Evolutionary conservation across 2,329 filamentous ascomycete genomes (phyloP), one percentile per base, ranked within the genome.

Genomic region (Aspergillus ruber): DNA sequence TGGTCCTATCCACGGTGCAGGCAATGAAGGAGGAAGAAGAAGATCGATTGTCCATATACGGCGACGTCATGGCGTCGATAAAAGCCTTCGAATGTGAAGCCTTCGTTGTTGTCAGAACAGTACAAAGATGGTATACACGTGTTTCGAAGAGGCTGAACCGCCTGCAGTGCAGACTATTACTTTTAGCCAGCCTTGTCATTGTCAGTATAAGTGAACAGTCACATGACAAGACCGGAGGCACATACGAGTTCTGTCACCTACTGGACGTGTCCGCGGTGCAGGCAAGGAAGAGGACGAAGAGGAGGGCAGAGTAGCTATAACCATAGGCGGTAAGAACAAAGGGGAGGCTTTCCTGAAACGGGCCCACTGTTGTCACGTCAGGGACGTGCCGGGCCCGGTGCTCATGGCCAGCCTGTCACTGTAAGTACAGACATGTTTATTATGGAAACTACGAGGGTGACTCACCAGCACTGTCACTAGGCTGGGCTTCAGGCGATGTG

Each of bases 141-240:
- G 6, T 21, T 21, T 21, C 23, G 23, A 25, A 25, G 23, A 25
- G 9, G 23, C 8, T 25, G 23, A 25, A 25, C 32, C 33, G 33
- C 35, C 40, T 32, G 25, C 29, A 33, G 45, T 36, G 42, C 39
- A 25, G 42, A 44, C 45, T 32, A 45, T 46, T 44, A 13, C 48
- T 50, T 52, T 50, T 54, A 54, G n/a, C 50, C 50, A 53, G 50
- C 46, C 48, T 52, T 18, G 32, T 20, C 6, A 38, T 38, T 3
- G 15, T 38, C 35, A 38, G 25, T 29, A 29, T 12, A 4, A 29
- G 15, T 18, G 18, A 38, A 38, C 10, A 38, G 8, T 38, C n/a
- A 8, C 18, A 38, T 38, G 25, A 29, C 25, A 38, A 17, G n/a
- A 12, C 35, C 35, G 10, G 35, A 7, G 15, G 35, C n/a, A 18